Base-by-base conservation (phyloP, 2,329 filamentous ascomycete species). In the Neonectria punicea region DNA sequence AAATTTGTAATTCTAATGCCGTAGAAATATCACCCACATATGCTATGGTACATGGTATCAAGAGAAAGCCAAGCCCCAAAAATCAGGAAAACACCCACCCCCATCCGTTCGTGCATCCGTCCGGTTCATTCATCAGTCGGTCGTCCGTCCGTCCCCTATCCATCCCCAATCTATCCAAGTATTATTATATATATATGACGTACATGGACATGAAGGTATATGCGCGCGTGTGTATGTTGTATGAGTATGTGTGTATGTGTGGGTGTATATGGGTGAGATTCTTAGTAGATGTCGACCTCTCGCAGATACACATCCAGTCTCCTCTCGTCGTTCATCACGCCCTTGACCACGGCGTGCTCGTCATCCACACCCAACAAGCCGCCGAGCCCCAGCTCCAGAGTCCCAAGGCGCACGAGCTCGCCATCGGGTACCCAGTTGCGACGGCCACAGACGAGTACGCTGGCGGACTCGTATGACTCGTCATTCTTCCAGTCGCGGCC, bases 231-330 rank as follows among this genome's bases (percentile, higher is more conserved):
- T 44, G 28, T 60, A 30, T 61, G 30, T 65, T 65, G 34, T 44
- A 22, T 55, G 32, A 57, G 47, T 47, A 53, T 63, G 47, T 44
- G 25, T 57, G 18, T 61, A 28, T 61, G 32, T 22, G 22, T 50
- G 36, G 36, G 56, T 49, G 43, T 47, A 44, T 41, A 18, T 64
- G 46, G n/a, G n/a, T 59, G 50, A 34, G 36, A 49, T 36, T n/a
- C 39, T 69, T 67, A 80, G 61, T 78, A 79, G n/a, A 80, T 70
- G 53, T 80, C 78, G 53, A 80, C 62, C 65, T 80, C 77, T 55
- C 73, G 71, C 56, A 79, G 8, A 54, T 67, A 61, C 22, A 80
- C 69, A 57, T 68, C 70, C 28, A 79, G 44, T 53, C 74, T 73
- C 51, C 65, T 71, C 36, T 73, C 70, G 20, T 74, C 74, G 18